These are phyloP conservation scores for Kwoniella newhampshirensis DNA, from an alignment of 768 basidiomycete genomes.

Conservation along the genomic window DNA sequence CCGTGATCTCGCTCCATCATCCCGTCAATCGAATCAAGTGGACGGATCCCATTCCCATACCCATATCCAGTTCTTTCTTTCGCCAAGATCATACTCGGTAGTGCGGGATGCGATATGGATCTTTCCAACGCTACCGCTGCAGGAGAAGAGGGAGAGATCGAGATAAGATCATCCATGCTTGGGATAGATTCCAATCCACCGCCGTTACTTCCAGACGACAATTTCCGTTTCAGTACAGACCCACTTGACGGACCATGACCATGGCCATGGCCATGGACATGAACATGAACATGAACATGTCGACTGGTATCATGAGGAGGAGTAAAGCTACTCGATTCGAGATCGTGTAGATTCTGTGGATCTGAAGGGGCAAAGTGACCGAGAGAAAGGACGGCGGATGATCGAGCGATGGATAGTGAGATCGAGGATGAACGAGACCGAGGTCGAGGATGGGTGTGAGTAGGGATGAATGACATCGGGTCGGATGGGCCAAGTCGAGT, in stretches of 20 bases:
- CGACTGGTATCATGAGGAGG: no score
- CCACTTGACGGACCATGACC: not conserved
- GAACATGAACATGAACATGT: not conserved
- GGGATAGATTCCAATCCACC: not conserved
- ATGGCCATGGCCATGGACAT: not conserved
- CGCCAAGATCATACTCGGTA: no score
- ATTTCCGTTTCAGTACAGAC: no score
- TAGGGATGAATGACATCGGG: no score
- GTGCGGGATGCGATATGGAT: no score
- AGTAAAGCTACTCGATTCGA: conserved; percentile 2
- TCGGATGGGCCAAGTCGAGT: no score
- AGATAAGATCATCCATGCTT: not conserved
- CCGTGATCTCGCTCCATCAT: no score
- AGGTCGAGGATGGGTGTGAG: not conserved
- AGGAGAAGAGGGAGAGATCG: not conserved
- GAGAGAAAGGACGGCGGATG: conserved; percentile 20
- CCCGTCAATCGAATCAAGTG: no score
- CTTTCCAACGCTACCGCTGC: no score
- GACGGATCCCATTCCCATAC: no score
- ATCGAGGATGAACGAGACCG: conserved; percentile 13
- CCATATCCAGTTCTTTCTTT: no score
- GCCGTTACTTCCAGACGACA: no score
- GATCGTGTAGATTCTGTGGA: not conserved
- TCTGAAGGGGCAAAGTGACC: conserved; percentile 5
- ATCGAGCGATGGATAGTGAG: conserved; percentile 23